Evolutionary conservation across 306 rosid genomes (phyloP).

Genomic region (Gynostemma pentaphyllum): DNA sequence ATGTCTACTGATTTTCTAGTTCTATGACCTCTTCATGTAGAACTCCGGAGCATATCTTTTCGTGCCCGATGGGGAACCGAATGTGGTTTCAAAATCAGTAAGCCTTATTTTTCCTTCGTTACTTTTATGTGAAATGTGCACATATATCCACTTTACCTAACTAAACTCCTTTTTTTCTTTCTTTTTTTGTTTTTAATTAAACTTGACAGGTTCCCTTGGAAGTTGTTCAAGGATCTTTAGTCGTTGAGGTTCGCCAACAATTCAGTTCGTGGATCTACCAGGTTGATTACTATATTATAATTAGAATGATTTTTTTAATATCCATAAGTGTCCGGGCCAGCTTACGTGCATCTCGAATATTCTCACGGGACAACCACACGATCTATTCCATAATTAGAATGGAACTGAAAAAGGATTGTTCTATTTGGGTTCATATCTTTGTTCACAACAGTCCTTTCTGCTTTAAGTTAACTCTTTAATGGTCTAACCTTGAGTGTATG

Average conservation of each 20-base stretch:
- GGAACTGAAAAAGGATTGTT: no score
- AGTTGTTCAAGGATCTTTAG: slow-evolving; percentile 55
- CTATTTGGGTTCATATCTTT: neutral
- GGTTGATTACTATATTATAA: slow-evolving; percentile 36
- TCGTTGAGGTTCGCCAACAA: slow-evolving; percentile 63
- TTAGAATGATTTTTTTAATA: no score
- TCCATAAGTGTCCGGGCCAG: no score
- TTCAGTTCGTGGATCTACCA: slow-evolving; percentile 79
- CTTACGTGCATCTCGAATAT: no score
- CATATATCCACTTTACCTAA: neutral
- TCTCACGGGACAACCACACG: no score
- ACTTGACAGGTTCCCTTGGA: slow-evolving; percentile 39
- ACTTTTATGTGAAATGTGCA: neutral
- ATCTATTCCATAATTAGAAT: no score
- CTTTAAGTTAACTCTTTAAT: neutral
- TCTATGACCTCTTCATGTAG: slow-evolving; percentile 21
- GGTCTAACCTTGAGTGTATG: neutral
- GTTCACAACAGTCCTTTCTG: no score
- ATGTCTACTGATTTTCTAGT: neutral
- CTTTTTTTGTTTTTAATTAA: neutral
- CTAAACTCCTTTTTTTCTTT: no score
- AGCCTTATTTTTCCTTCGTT: slow-evolving; percentile 17
- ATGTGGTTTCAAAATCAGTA: slow-evolving; percentile 65
- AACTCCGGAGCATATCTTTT: slow-evolving; percentile 84
- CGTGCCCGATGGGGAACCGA: slow-evolving; percentile 61